A percentile compares a stretch with the other conserved stretches of the same genome.
Evolutionary conservation across 2,329 filamentous ascomycete species (phyloP).

Genomic region (Alternaria gaisen): DNA sequence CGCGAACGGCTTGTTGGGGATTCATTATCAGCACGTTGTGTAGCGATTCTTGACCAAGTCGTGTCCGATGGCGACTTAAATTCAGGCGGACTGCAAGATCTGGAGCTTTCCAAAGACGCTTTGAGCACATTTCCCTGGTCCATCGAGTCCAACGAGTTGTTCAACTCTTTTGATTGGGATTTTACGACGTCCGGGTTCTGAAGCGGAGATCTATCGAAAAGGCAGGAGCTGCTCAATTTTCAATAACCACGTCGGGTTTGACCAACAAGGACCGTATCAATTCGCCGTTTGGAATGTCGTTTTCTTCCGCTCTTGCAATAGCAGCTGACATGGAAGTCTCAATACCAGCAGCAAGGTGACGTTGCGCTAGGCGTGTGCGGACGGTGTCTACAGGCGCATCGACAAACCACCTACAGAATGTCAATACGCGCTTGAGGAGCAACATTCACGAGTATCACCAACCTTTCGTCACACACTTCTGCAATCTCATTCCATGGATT

Average conservation of each 20-base stretch:
- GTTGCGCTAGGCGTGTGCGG: slow-evolving; percentile 28
- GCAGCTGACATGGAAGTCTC: slow-evolving; percentile 31
- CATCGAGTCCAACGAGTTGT: slow-evolving; percentile 35
- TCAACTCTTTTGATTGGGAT: slow-evolving; percentile 38
- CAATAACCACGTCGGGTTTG: slow-evolving; percentile 28
- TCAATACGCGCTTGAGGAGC: slow-evolving; percentile 4
- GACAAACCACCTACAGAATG: slow-evolving; percentile 32
- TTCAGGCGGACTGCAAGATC: slow-evolving; percentile 26
- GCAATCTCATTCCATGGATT: slow-evolving; percentile 31
- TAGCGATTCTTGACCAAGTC: slow-evolving; percentile 37
- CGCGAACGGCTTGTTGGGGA: slow-evolving; percentile 32
- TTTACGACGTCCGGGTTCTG: slow-evolving; percentile 29
- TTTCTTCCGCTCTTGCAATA: slow-evolving; percentile 33
- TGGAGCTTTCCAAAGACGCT: slow-evolving; percentile 28
- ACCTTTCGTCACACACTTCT: slow-evolving; percentile 29
- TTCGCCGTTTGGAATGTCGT: slow-evolving; percentile 37
- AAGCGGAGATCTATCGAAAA: not conserved
- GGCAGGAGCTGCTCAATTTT: slow-evolving; percentile 19
- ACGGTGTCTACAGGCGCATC: slow-evolving; percentile 30
- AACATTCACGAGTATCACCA: not conserved
- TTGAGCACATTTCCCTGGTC: slow-evolving; percentile 39
- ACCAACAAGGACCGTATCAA: slow-evolving; percentile 33
- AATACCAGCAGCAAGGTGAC: slow-evolving; percentile 37
- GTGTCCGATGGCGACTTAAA: slow-evolving; percentile 31
- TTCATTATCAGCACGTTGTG: slow-evolving; percentile 37